phyloP scores from a whole-genome alignment of 208 protist genomes.

The Acanthamoeba lenticulata region DNA sequence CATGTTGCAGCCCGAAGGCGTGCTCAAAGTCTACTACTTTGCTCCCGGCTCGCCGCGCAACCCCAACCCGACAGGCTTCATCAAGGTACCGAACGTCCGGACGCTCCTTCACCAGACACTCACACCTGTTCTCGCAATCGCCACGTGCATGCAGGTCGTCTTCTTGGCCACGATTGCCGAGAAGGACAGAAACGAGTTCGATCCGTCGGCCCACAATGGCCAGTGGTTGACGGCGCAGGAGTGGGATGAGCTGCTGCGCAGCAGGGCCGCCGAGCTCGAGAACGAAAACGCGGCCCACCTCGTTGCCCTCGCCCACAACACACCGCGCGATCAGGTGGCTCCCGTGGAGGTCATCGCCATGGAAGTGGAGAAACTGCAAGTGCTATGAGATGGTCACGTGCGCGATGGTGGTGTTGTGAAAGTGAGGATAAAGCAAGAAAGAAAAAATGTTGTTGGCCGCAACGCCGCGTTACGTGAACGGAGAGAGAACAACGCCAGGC shows the following conservation, averaged over 20 bases:
- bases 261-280: neutral
- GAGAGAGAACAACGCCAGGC: too few relatives aligned
- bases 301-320: neutral
- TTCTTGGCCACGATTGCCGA: neutral
- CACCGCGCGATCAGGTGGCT: neutral
- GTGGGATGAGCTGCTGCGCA: neutral
- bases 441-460: too few relatives aligned
- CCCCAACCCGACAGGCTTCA: neutral
- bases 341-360: neutral
- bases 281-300: neutral
- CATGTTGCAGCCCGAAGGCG: neutral
- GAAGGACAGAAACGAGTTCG: neutral
- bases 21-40: slow-evolving; percentile 32
- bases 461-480: too few relatives aligned
- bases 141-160: neutral
- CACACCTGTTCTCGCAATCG: too few relatives aligned
- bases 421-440: too few relatives aligned
- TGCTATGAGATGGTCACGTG: too few relatives aligned
- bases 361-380: too few relatives aligned
- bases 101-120: neutral
- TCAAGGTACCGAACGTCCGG: neutral
- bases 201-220: neutral
- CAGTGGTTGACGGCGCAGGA: neutral
- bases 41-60: neutral
- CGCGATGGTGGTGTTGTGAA: too few relatives aligned